These are phyloP conservation scores for Zhuliangozyma parablackwelliae DNA, from an alignment of 1,139 yeast genomes.

Conservation along the genomic window DNA sequence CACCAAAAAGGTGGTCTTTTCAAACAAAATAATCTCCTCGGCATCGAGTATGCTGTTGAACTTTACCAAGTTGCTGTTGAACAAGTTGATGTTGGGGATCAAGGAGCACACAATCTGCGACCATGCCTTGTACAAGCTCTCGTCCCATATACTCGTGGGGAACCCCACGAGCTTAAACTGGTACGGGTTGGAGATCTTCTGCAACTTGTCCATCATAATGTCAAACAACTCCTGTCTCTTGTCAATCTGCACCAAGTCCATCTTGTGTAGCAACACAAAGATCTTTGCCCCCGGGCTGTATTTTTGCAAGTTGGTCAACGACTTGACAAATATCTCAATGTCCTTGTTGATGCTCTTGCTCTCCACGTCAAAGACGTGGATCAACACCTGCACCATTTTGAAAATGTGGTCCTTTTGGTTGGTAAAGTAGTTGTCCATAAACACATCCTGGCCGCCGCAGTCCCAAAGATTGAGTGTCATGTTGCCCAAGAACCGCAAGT, in stretches of 20 bases:
- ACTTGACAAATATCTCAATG: conserved; percentile 84
- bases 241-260: conserved; percentile 90
- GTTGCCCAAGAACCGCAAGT: conserved; percentile 84
- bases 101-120: conserved; percentile 90
- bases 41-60: conserved; percentile 78
- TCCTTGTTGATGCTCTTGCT: conserved; percentile 89
- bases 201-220: conserved; percentile 79
- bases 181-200: conserved; percentile 71
- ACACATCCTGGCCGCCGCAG: conserved; percentile 97
- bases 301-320: conserved; percentile 75
- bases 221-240: conserved; percentile 79
- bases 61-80: conserved; percentile 71
- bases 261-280: conserved; percentile 87
- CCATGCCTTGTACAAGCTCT: conserved; percentile 95
- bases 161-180: conserved; percentile 82
- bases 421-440: conserved; percentile 90
- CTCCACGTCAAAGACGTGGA: conserved; percentile 95
- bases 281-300: conserved; percentile 90
- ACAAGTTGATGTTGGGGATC: conserved; percentile 83
- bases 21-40: conserved; percentile 87
- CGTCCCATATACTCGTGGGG: conserved; percentile 98
- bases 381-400: conserved; percentile 94
- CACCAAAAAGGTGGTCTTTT: conserved; percentile 88
- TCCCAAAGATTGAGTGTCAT: conserved; percentile 97
- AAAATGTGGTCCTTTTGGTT: conserved; percentile 87